Evolutionary conservation across 441 rosid species (phyloP).

Genomic region (Heliophila coronopifolia): DNA sequence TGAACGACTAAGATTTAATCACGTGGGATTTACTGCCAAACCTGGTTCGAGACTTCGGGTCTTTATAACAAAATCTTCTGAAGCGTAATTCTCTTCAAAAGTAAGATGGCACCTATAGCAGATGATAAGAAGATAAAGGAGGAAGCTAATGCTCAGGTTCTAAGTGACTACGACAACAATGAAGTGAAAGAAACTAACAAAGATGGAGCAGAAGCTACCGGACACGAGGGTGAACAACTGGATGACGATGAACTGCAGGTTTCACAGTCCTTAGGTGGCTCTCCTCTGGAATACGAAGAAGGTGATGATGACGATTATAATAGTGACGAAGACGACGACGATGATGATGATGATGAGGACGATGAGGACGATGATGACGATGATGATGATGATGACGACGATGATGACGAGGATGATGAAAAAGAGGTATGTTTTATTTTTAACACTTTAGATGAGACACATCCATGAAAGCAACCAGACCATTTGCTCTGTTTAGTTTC

Average conservation of each 20-base stretch:
- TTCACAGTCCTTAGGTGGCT: slow-evolving; percentile 38
- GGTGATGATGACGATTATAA: too few species aligned
- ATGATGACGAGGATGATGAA: slow-evolving; percentile 38
- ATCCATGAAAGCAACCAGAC: too few species aligned
- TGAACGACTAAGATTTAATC: too few species aligned
- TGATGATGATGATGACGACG: too few species aligned
- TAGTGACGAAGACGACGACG: slow-evolving; percentile 43
- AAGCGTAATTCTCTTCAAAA: not conserved
- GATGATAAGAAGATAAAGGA: slow-evolving; percentile 19
- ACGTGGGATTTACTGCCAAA: slow-evolving; percentile 14
- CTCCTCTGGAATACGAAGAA: slow-evolving; percentile 44
- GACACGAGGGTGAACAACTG: slow-evolving; percentile 29
- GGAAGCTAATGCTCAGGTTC: slow-evolving; percentile 12
- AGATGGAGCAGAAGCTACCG: slow-evolving; percentile 34
- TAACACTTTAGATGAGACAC: too few species aligned
- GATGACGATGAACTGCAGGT: slow-evolving; percentile 41
- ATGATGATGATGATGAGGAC: slow-evolving; percentile 28
- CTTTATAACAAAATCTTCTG: not conserved
- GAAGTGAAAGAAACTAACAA: slow-evolving; percentile 16
- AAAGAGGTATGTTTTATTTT: slow-evolving; percentile 20
- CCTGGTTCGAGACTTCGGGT: slow-evolving; percentile 13
- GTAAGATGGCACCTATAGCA: slow-evolving; percentile 16
- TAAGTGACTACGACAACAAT: slow-evolving; percentile 11
- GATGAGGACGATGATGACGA: slow-evolving; percentile 34
- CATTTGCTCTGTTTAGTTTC: too few species aligned